Evolutionary conservation across 345 rosid species (phyloP), one percentile per base, ranked within the genome.

Genomic region (Heritiera littoralis): DNA sequence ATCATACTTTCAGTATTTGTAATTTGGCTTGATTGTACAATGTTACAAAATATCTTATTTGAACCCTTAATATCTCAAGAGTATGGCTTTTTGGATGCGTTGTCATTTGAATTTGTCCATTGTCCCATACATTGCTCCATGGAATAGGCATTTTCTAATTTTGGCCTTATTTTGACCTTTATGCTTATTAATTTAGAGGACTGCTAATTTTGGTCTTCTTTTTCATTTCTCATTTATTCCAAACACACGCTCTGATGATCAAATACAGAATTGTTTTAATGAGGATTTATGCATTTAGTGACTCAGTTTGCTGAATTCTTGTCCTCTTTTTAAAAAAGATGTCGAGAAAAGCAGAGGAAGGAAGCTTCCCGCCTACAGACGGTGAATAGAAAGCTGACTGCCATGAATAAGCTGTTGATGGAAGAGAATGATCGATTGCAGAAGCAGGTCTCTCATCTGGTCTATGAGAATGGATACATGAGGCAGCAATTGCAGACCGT

Each of bases 371-470:
- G 96, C 28, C 98, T 95, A 68, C 97, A 92, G 80, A 89, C 93
- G 0, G 99, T 95, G 68, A 95, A 95, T 83, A 86, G 93, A 80
- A 95, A 95, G 89, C 91, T 95, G 75, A 74, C 81, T 85, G 96
- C 99, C 38, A 92, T 95, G 98, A 95, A 95, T 83, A 95, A 95
- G 84, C 89, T 95, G 83, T 82, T 95, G 85, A 92, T 95, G 98
- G 99, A 95, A 88, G 99, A 95, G 90, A 95, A 95, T 83, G 99
- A 95, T 78, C 91, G 99, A 52, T 76, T 95, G 78, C 99, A 95
- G 90, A 95, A 95, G 90, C 99, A 95, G 89, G 98, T 95, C 72
- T 95, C 99, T 0, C 95, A 95, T 45, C 87, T 95, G 86, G 98
- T 95, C 73, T 95, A 93, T 59, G 97, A 95, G 82, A 95, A 95